phyloP scores from a whole-genome alignment of 768 basidiomycete genomes.

The Cubamyces lactineus region DNA sequence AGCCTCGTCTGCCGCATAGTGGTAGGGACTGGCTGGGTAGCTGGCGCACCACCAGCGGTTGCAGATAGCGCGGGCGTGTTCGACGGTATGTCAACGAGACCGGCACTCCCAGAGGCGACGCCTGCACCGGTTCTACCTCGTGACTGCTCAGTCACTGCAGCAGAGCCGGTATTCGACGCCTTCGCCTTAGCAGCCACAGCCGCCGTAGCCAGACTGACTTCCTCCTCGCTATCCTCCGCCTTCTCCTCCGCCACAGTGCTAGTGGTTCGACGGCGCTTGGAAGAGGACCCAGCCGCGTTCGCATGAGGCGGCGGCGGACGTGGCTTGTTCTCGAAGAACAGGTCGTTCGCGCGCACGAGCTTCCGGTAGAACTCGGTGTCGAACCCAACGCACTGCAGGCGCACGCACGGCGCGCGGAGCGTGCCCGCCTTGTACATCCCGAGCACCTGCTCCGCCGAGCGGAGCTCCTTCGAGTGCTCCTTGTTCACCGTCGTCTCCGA shows the following conservation, averaged over 20 bases:
- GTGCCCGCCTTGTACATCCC: slow-evolving; percentile 49
- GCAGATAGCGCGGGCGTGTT: no score
- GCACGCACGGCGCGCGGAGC: slow-evolving; percentile 51
- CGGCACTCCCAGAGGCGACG: no score
- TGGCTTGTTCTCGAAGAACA: slow-evolving; percentile 16
- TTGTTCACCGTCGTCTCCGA: slow-evolving; percentile 40
- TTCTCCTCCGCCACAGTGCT: not conserved
- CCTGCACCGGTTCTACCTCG: not conserved
- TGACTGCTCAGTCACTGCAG: not conserved
- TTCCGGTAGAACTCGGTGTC: slow-evolving; percentile 41
- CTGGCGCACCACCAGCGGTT: not conserved
- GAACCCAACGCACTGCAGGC: slow-evolving; percentile 49
- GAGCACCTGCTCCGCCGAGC: slow-evolving; percentile 39
- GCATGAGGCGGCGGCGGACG: not conserved
- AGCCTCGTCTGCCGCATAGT: not conserved
- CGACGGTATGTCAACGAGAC: no score
- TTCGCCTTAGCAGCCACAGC: not conserved
- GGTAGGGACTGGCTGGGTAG: not conserved
- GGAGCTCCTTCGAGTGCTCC: slow-evolving; percentile 42
- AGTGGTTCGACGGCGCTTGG: slow-evolving; percentile 12
- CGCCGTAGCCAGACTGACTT: slow-evolving; percentile 3
- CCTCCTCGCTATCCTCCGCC: slow-evolving; percentile 3
- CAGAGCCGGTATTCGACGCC: not conserved
- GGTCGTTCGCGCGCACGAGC: slow-evolving; percentile 23
- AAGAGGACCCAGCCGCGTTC: not conserved